Conservation (phyloP, 176 grass and related monocot species). For the Phragmites australis region DNA sequence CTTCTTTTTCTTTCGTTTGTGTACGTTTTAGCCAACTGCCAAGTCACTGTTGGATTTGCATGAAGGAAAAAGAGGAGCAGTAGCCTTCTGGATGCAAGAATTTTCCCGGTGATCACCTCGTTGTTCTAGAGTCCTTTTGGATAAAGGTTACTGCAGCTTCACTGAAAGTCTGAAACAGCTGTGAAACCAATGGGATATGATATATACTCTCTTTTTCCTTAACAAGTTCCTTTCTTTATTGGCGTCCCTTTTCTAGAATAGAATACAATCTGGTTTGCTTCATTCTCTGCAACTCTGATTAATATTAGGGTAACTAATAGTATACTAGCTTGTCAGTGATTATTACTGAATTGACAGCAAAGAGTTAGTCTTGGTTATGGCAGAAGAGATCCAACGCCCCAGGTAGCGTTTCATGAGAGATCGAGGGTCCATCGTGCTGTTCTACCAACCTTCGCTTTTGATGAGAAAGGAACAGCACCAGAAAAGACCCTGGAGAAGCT, state of each 20-base stretch:
- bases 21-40: background rate
- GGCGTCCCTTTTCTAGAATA: background rate
- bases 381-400: background rate
- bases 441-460: slow-evolving; percentile 26
- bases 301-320: no score
- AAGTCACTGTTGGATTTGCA: slow-evolving; percentile 1
- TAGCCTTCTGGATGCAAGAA: background rate
- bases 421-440: background rate
- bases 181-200: background rate
- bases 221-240: background rate
- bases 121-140: background rate
- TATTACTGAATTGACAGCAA: background rate
- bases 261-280: background rate
- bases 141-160: background rate
- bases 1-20: background rate
- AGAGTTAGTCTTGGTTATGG: background rate
- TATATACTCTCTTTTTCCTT: background rate
- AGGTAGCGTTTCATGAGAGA: background rate
- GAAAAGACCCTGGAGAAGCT: background rate
- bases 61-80: background rate
- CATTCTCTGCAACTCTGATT: slow-evolving; percentile 1
- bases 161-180: background rate
- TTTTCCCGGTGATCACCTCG: no score
- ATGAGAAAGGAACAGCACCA: background rate
- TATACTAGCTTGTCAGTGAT: background rate